A percentile compares a stretch with the other conserved stretches of the same genome.
Conservation (phyloP, 2,329 filamentous ascomycete genomes). For the Lecanicillium sp. region DNA sequence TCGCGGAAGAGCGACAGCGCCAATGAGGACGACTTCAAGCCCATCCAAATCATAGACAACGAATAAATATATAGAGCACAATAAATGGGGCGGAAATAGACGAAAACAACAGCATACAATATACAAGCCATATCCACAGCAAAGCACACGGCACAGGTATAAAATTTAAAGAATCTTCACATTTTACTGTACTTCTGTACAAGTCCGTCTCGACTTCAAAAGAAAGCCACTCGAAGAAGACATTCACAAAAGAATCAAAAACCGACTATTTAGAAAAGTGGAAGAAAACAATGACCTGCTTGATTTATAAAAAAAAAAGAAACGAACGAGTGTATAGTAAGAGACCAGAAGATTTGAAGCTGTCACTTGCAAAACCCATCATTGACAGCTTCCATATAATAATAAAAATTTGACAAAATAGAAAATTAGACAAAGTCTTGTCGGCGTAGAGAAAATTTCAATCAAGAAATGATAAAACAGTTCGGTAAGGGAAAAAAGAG, state of each 20-base stretch:
- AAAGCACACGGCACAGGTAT: not conserved
- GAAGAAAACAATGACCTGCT: too few species aligned
- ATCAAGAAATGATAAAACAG: not conserved
- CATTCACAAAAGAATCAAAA: too few species aligned
- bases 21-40: not conserved
- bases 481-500: not conserved
- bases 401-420: slow-evolving; percentile 10
- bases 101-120: not conserved
- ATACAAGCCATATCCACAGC: too few species aligned
- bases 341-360: slow-evolving; percentile 17
- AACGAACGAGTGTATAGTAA: slow-evolving; percentile 16
- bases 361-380: slow-evolving; percentile 3
- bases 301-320: slow-evolving; percentile 3
- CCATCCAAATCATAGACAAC: not conserved
- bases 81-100: not conserved
- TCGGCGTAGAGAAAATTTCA: not conserved
- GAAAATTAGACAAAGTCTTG: slow-evolving; percentile 1
- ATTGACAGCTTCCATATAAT: slow-evolving; percentile 16
- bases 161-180: too few species aligned
- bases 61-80: not conserved
- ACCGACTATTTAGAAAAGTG: too few species aligned
- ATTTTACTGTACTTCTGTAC: too few species aligned
- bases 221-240: too few species aligned
- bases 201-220: too few species aligned
- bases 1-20: not conserved